Evolutionary conservation across 768 basidiomycete species (phyloP).

Genomic region (Lactarius deliciosus): DNA sequence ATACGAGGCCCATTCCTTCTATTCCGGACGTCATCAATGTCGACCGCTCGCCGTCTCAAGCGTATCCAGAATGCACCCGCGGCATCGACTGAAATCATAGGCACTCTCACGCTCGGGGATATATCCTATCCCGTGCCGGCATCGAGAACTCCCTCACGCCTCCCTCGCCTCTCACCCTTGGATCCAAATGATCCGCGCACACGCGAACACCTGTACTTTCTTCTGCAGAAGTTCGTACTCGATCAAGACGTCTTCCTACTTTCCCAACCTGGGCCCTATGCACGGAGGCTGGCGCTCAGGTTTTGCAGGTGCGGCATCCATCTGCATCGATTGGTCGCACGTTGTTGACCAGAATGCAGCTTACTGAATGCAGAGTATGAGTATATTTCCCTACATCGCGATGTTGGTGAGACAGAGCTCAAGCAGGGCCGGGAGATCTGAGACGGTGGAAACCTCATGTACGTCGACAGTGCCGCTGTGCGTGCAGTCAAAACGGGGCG

Average conservation of each 20-base stretch:
- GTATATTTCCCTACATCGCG: slow-evolving; percentile 63
- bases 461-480: slow-evolving; percentile 66
- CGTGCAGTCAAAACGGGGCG: slow-evolving; percentile 65
- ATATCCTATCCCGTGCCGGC: slow-evolving; percentile 56
- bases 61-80: slow-evolving; percentile 48
- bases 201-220: slow-evolving; percentile 58
- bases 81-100: slow-evolving; percentile 44
- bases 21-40: background rate
- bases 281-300: slow-evolving; percentile 58
- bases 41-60: slow-evolving; percentile 44
- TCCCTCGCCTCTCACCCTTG: slow-evolving; percentile 48
- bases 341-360: slow-evolving; percentile 34
- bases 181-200: slow-evolving; percentile 54
- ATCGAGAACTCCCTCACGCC: slow-evolving; percentile 47
- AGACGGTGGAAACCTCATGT: slow-evolving; percentile 59
- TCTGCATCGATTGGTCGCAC: background rate
- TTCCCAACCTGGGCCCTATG: slow-evolving; percentile 67
- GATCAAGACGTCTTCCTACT: slow-evolving; percentile 68
- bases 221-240: slow-evolving; percentile 66
- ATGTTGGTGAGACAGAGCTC: slow-evolving; percentile 70
- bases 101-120: slow-evolving; percentile 56
- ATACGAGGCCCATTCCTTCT: background rate
- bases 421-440: slow-evolving; percentile 70
- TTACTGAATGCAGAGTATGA: slow-evolving; percentile 68
- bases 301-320: slow-evolving; percentile 51